Base-by-base conservation (phyloP, 139 green algal genomes). In the Micromonas commoda region DNA sequence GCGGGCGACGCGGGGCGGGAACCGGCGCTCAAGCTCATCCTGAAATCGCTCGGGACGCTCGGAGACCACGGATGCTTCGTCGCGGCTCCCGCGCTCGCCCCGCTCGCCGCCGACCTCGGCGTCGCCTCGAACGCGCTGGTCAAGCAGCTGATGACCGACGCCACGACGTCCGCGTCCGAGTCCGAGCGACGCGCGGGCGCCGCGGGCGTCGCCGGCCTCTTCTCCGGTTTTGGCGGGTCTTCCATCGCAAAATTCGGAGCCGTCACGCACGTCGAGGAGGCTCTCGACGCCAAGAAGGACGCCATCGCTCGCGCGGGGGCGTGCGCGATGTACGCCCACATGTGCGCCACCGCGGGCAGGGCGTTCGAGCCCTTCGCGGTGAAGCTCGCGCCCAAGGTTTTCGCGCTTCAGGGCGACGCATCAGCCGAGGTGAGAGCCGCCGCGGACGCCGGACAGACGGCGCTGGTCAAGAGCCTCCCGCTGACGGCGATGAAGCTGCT, bases 401-500 rank as follows among this genome's bases (percentile, higher is more conserved):
- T 75, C 37, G 21, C 20, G 16, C 4, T 29, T 16, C 24, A 39
- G 21, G 37, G 37, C 24, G 38, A 64, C 38, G 20, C 6, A 61
- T 37, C 21, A n/a, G 19, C 35, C 20, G 68, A 75, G 24, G 37
- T 75, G 26, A 38, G 68, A 35, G 68, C 60, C 4, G n/a, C 68
- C 23, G 68, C 68, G 1, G 34, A 61, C 38, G 29, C 53, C 23
- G 68, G 37, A 24, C 68, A 75, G 32, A 37, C 68, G 19, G n/a
- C 68, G 23, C 24, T 75, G 24, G 68, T 61, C 37, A 63, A 60
- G 21, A 24, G 37, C 5, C 33, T 75, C 37, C 68, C 37, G n/a
- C 24, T 63, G 1, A 75, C 37, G 32, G 38, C 68, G 24, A 75
- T 75, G 38, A 75, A 60, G 29, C 38, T 75, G 21, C 35, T 75